Conservation (phyloP, 495 filamentous ascomycete genomes). For the Geoglossum glabrum region DNA sequence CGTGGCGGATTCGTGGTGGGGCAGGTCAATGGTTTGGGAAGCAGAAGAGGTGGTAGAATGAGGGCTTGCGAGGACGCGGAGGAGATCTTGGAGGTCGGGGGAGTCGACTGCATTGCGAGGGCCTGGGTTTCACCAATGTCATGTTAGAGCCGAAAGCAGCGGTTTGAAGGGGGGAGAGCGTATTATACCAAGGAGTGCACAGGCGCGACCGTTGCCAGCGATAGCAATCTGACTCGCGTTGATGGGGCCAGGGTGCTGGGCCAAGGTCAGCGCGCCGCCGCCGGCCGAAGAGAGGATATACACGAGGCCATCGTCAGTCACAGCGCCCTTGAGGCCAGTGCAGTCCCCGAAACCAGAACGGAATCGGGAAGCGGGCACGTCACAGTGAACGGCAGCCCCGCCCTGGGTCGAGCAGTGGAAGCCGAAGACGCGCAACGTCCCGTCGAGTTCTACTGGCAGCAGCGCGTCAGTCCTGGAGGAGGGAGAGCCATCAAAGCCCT, state of each 20-base stretch:
- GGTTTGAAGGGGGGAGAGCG: background rate
- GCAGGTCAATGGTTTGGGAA: background rate
- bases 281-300: background rate
- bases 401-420: background rate
- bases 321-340: background rate
- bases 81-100: background rate
- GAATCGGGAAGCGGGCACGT: background rate
- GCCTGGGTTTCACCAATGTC: too few species aligned
- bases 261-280: background rate
- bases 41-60: background rate
- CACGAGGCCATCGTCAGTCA: background rate
- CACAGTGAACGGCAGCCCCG: background rate
- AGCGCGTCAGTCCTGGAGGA: background rate
- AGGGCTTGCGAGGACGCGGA: background rate
- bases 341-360: background rate
- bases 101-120: background rate
- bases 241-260: background rate
- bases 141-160: too few species aligned
- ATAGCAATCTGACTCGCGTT: background rate
- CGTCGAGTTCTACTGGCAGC: background rate
- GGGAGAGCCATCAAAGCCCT: background rate
- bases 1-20: background rate
- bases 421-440: background rate
- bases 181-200: background rate
- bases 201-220: background rate